These are phyloP conservation scores for Usnea hakonensis DNA, from an alignment of 495 filamentous ascomycete species.

Conservation along the genomic window DNA sequence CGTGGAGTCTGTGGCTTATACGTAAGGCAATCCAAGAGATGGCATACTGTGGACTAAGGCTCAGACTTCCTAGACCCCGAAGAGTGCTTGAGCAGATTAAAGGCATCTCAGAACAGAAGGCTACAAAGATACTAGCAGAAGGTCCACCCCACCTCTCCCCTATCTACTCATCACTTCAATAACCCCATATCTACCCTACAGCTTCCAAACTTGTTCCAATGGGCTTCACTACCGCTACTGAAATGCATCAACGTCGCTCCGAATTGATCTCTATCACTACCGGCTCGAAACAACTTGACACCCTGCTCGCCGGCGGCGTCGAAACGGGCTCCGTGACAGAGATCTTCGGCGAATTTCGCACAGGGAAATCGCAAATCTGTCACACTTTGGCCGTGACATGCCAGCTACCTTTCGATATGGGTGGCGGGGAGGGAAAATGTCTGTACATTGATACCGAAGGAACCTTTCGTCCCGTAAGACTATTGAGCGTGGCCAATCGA, in stretches of 20 bases:
- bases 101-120: constrained; percentile 94
- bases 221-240: constrained; percentile 98
- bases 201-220: constrained; percentile 94
- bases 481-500: constrained; percentile 83
- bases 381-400: constrained; percentile 98
- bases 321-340: constrained; percentile 99
- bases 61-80: constrained; percentile 50
- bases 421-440: constrained; percentile 95
- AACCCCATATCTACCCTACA: constrained; percentile 27
- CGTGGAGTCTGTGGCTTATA: constrained; percentile 91
- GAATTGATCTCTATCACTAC: constrained; percentile 97
- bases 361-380: constrained; percentile 96
- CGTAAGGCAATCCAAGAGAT: constrained; percentile 38
- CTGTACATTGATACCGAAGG: constrained; percentile 99
- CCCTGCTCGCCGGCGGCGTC: constrained; percentile 85
- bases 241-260: constrained; percentile 94
- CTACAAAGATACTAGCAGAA: constrained; percentile 85
- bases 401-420: constrained; percentile 97
- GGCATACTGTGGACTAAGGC: no score
- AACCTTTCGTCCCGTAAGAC: constrained; percentile 87
- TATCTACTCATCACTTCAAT: background rate
- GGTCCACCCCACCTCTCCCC: constrained; percentile 43
- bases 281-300: constrained; percentile 93
- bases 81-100: constrained; percentile 87
- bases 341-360: constrained; percentile 95